phyloP scores from a whole-genome alignment of 345 rosid genomes.

The Aethionema arabicum region DNA sequence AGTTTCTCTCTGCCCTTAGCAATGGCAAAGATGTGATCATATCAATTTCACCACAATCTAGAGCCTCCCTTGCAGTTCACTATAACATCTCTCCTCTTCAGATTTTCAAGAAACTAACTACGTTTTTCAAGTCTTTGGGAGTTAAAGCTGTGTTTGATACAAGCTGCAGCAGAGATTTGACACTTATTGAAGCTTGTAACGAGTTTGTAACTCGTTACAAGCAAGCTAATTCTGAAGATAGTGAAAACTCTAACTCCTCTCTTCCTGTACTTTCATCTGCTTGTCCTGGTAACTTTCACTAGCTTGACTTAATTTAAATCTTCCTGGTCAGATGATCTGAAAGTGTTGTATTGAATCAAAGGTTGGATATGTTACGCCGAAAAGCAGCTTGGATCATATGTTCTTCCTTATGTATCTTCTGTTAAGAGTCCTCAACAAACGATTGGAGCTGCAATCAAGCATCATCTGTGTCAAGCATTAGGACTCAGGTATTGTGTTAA shows the following conservation, averaged over 20 bases:
- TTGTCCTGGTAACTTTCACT: constrained; percentile 71
- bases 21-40: constrained; percentile 63
- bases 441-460: constrained; percentile 81
- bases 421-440: constrained; percentile 97
- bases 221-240: constrained; percentile 43
- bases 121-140: constrained; percentile 78
- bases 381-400: constrained; percentile 78
- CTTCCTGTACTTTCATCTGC: constrained; percentile 89
- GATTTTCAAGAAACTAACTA: constrained; percentile 78
- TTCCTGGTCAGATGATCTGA: background rate
- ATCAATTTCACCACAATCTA: constrained; percentile 81
- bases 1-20: constrained; percentile 65
- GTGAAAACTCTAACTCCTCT: constrained; percentile 38
- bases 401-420: constrained; percentile 79
- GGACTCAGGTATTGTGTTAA: constrained; percentile 62
- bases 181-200: constrained; percentile 80
- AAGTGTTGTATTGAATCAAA: constrained; percentile 36
- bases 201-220: constrained; percentile 77
- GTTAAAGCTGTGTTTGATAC: constrained; percentile 87
- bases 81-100: constrained; percentile 64
- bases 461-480: constrained; percentile 58
- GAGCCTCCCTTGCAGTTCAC: constrained; percentile 83
- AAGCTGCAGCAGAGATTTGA: constrained; percentile 73
- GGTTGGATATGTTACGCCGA: constrained; percentile 99
- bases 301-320: constrained; percentile 8